Evolutionary conservation across 352 stramenopile species (phyloP), one percentile per base, ranked within the genome.

Genomic region (Phytophthora boehmeriae): DNA sequence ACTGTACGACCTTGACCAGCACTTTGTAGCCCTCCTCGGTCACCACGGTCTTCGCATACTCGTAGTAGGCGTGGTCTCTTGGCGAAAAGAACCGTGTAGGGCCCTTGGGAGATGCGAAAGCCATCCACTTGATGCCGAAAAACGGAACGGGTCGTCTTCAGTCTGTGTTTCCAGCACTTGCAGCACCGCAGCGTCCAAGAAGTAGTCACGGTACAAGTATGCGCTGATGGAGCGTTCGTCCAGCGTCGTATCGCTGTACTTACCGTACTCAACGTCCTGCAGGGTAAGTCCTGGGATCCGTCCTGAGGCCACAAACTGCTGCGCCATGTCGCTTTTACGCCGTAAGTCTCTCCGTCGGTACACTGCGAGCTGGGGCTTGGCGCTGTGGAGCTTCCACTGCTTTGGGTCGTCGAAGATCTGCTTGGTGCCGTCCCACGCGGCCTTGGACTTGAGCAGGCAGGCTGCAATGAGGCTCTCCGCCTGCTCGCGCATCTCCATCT

Each of bases 91-190:
- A 73, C 51, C 54, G 55, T 32, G 85, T 86, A 2, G 60, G 54
- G 35, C 79, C 69, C 32, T 45, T 66, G 0, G 76, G 68, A n/a
- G 67, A 75, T 1, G 72, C 61, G 28, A 76, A 83, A 17, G 81
- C 79, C 42, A 86, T 70, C 83, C 83, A 92, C 58, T 92, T 92
- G 42, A 92, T 66, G n/a, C 83, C 83, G 53, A 89, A 90, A 50
- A 90, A 90, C 36, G 66, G 58, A 92, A 92, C 35, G 70, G 60
- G 38, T 92, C 83, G 57, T 79, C 72, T 1, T 82, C 71, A 5
- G 67, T 85, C 65, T 87, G 76, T 8, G 75, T 71, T 53, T 90
- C 80, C 8, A 85, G 71, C 3, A 80, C 59, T n/a, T 80, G 58
- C n/a, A 92, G 73, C 48, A 92, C 72, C 1, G 73, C 84, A 1